Conservation (phyloP, 805 yeast genomes). For the Myxozyma vanderwaltii region DNA sequence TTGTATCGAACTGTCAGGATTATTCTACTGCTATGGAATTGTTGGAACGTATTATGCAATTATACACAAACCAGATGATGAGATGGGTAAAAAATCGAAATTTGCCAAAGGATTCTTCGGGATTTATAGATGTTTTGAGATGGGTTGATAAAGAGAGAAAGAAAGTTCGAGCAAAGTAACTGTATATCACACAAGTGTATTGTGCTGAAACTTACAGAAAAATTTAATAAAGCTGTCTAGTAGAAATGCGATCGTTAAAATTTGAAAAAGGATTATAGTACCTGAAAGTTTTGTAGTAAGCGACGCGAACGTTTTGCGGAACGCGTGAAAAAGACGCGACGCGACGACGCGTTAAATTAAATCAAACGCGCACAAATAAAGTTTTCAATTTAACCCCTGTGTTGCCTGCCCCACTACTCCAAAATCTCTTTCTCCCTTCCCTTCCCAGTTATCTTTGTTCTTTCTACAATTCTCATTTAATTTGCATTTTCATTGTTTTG, state of each 20-base stretch:
- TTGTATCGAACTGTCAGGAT: not conserved
- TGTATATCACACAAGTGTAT: too few species aligned
- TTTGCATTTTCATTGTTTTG: not conserved
- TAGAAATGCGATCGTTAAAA: not conserved
- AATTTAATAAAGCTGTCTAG: too few species aligned
- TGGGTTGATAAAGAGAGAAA: constrained; percentile 23
- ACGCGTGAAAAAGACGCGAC: constrained; percentile 2
- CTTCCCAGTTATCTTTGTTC: not conserved
- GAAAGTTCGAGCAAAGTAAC: not conserved
- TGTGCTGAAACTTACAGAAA: too few species aligned
- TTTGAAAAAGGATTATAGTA: not conserved
- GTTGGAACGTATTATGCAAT: constrained; percentile 1
- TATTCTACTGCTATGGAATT: not conserved
- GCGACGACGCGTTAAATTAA: not conserved
- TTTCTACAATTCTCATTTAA: not conserved
- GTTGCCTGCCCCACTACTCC: not conserved
- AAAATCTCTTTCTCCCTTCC: not conserved
- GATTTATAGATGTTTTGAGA: constrained; percentile 12
- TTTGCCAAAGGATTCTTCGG: constrained; percentile 3
- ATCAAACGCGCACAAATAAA: not conserved
- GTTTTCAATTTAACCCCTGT: constrained; percentile 12
- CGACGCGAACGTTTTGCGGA: constrained; percentile 1
- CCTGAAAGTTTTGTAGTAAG: not conserved
- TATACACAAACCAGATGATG: constrained; percentile 12
- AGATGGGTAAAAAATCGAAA: constrained; percentile 18